These are phyloP conservation scores for Pisolithus orientalis DNA, from an alignment of 768 basidiomycete genomes.

Conservation along the genomic window DNA sequence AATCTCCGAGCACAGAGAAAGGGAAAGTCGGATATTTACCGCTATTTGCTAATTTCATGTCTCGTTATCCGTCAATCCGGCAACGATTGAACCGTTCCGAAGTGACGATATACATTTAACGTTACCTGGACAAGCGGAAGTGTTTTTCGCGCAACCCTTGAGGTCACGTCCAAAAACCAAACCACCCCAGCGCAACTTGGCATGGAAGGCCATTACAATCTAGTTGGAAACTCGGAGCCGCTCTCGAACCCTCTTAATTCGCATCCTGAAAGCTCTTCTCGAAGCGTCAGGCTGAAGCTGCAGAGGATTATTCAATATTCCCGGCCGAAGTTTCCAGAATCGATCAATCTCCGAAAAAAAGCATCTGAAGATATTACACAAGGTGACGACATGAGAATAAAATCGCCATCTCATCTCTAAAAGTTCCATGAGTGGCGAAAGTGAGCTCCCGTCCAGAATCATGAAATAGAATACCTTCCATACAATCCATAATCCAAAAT, in stretches of 20 bases:
- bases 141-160: too few relatives aligned
- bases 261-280: conserved; percentile 13
- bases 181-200: neutral
- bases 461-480: conserved; percentile 30
- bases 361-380: conserved; percentile 17
- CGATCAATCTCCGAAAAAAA: conserved; percentile 15
- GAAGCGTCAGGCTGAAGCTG: conserved; percentile 4
- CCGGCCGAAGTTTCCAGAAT: conserved; percentile 14
- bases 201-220: conserved; percentile 6
- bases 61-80: conserved; percentile 9
- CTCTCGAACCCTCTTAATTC: conserved; percentile 8
- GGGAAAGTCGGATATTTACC: conserved; percentile 25
- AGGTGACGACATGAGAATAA: conserved; percentile 18
- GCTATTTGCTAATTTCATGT: conserved; percentile 5
- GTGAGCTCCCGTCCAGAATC: conserved; percentile 17
- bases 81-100: conserved; percentile 19
- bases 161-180: too few relatives aligned
- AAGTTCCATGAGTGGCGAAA: conserved; percentile 16
- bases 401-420: conserved; percentile 13
- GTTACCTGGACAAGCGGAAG: conserved; percentile 12
- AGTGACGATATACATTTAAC: neutral
- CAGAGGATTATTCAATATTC: conserved; percentile 7
- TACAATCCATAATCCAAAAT: conserved; percentile 2
- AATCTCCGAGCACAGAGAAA: conserved; percentile 19
- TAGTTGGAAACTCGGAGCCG: neutral